Percentiles rank a stretch among this genome's conserved stretches.
These are phyloP conservation scores for Pilasporangium apinafurcum DNA, from an alignment of 352 stramenopile species.

Conservation along the genomic window DNA sequence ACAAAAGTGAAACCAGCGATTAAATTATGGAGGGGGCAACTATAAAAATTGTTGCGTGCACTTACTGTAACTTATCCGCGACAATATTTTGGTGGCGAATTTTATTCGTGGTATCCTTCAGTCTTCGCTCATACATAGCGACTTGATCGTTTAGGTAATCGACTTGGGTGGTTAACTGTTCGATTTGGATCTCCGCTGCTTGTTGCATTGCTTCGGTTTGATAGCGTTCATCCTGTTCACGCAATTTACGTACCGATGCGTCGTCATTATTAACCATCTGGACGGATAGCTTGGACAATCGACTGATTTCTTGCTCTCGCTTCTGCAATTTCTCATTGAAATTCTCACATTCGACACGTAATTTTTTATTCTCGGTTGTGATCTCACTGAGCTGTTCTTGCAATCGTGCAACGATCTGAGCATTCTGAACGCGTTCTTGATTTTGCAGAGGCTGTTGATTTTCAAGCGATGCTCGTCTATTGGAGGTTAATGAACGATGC, in stretches of 20 bases:
- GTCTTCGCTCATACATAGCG: conserved; percentile 68
- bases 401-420: conserved; percentile 30
- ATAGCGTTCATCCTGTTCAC: conserved; percentile 25
- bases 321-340: conserved; percentile 51
- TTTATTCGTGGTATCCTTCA: conserved; percentile 56
- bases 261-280: conserved; percentile 18
- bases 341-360: conserved; percentile 24
- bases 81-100: conserved; percentile 29
- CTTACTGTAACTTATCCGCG: conserved; percentile 50
- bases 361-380: conserved; percentile 34
- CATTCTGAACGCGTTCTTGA: conserved; percentile 9
- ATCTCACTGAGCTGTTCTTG: conserved; percentile 40
- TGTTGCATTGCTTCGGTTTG: conserved; percentile 27
- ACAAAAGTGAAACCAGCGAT: no score
- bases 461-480: not conserved
- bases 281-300: conserved; percentile 44
- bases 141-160: conserved; percentile 78
- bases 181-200: conserved; percentile 48
- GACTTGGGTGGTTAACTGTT: conserved; percentile 63
- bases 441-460: not conserved
- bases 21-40: no score
- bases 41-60: no score
- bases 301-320: conserved; percentile 65
- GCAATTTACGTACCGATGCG: conserved; percentile 16
- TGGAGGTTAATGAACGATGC: conserved; percentile 1